Base-by-base conservation (phyloP, 73 alveolate species). In the Paramecium sonneborni region DNA sequence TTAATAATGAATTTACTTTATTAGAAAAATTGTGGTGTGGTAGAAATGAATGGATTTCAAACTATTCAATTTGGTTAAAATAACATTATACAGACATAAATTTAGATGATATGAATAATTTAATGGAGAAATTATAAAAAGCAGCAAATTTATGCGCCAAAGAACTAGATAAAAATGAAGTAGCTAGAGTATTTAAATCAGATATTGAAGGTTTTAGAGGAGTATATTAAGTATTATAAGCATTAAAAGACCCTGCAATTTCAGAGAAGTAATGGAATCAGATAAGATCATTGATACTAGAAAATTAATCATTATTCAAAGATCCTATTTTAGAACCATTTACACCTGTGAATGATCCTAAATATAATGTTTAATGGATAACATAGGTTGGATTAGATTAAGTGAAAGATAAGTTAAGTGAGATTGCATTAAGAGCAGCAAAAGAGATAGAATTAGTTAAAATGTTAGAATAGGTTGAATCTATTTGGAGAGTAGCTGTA, bases 1-100 rank as follows among this genome's bases (percentile, higher is more conserved):
- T 94, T 74, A 67, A 62, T 28, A 92, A 57, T 46, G 97, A 94
- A 38, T 96, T 94, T 86, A 92, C 92, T 14, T 62, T 95, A 46
- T 88, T 92, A 38, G 85, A 93, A 44, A 96, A 94, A 69, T 92
- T 96, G 32, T 96, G 99, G 99, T 57, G 79, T 23, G 97, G 98
- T n/a, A 86, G 96, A 39, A 82, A 93, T 24, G 96, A 95, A 34
- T 95, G 97, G 97, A 70, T 85, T 20, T 86, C 85, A n/a, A 89
- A 85, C 21, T 94, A 93, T 14, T 88, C 90, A 46, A 92, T 86
- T 23, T 96, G 99, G 98, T 48, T 46, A 15, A 57, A 57, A 44
- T 92, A 95, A 11, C 90, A 88, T 38, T 94, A 95, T 76, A 37
- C 86, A 9, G 92, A 87, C 35, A 95, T 96, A 21, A 96, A 96